phyloP scores from a whole-genome alignment of 305 asterid genomes.

The Ajuga reptans region DNA sequence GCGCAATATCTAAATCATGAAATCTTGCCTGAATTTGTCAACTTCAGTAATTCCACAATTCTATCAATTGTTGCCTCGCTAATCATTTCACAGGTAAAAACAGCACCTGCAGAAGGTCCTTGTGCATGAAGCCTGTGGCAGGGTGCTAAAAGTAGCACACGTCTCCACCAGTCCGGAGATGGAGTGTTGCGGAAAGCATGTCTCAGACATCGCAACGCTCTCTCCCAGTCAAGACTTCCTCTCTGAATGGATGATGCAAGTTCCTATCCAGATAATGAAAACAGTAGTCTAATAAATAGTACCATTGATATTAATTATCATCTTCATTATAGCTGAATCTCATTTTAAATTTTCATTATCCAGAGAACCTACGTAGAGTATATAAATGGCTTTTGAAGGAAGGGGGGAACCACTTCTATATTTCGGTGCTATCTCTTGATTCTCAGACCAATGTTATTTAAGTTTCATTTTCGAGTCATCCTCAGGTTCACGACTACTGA shows the following conservation, averaged over 20 bases:
- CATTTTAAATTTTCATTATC: background rate
- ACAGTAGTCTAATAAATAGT: background rate
- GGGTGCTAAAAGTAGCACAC: constrained; percentile 93
- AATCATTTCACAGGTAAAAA: constrained; percentile 93
- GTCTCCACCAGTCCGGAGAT: constrained; percentile 99
- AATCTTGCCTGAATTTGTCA: constrained; percentile 80
- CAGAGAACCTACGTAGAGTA: background rate
- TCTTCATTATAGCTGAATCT: constrained; percentile 7
- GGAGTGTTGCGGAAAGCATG: constrained; percentile 97
- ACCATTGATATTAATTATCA: constrained; percentile 10
- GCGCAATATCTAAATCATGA: constrained; percentile 8
- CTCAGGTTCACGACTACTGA: background rate
- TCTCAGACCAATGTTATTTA: background rate
- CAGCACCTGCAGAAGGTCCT: constrained; percentile 85
- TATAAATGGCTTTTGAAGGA: constrained; percentile 4
- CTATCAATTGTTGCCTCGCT: constrained; percentile 94
- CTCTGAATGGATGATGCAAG: constrained; percentile 87
- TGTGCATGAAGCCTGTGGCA: constrained; percentile 73
- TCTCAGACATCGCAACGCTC: constrained; percentile 91
- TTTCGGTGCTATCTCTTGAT: background rate
- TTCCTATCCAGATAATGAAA: constrained; percentile 47
- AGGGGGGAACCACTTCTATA: background rate
- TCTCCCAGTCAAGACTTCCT: constrained; percentile 97
- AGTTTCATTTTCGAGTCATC: background rate
- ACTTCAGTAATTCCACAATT: constrained; percentile 74